Evolutionary conservation across 768 basidiomycete species (phyloP), one percentile per base, ranked within the genome.

Genomic region (Collybia nuda): DNA sequence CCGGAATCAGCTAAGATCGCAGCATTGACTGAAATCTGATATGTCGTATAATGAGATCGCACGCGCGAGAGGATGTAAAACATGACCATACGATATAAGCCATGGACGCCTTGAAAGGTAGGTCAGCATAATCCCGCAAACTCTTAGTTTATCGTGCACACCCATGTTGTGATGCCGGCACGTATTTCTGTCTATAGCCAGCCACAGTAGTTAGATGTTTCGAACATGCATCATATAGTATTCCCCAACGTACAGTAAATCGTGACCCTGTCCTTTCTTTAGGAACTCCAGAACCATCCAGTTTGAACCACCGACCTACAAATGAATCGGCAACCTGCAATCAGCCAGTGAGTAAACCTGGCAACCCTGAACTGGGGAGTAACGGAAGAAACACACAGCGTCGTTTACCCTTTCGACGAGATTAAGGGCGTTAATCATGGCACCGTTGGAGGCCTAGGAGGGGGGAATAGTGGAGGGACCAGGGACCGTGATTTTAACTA

Each of bases 21-120:
- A 5, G 91, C 88, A 61, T 94, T 94, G 61, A 94, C 91, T 21
- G 89, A 88, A 54, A 91, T 90, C 86, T 90, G 53, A 15, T 43
- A 22, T 28, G 18, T 26, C 23, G 12, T 44, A 54, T 53, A 44
- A 55, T 9, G 43, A 35, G 51, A 46, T 54, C 40, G 48, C 48
- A 35, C 9, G 0, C 23, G 6, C 15, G 28, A 15, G n/a, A 37
- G 6, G 41, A 32, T 28, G 44, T 5, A 24, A 50, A 7, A 7
- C 3, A 32, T 47, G 38, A 48, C 18, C 82, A 58, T 51, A 87
- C 87, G 52, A 91, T 90, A 69, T 92, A 91, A 17, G 89, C 85
- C 90, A 90, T 92, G 26, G 87, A 84, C 4, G 86, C 87, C 79
- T 88, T 51, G 26, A 32, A 12, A 39, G 15, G 17, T 39, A 44